phyloP scores from a whole-genome alignment of 257 asterid genomes.

The Solanum ahanhuiri region DNA sequence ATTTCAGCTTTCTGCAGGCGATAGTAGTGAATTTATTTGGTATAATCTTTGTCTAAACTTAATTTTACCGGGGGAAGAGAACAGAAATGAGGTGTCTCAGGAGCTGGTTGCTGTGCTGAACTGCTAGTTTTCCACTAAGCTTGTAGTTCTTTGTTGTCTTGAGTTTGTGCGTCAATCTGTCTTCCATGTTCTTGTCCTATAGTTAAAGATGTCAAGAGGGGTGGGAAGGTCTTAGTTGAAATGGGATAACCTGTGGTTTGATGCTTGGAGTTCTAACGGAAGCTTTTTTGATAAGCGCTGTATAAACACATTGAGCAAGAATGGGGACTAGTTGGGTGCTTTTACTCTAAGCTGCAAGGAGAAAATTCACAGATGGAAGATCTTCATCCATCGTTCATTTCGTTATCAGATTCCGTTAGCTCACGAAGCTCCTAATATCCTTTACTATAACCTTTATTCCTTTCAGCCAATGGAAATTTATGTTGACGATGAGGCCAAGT shows the following conservation, averaged over 20 bases:
- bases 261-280: background rate
- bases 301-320: slow-evolving; percentile 9
- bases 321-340: slow-evolving; percentile 17
- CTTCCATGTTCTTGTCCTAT: background rate
- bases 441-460: slow-evolving; percentile 75
- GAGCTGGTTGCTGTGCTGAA: background rate
- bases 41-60: background rate
- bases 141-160: background rate
- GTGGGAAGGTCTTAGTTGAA: background rate
- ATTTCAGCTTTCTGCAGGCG: slow-evolving; percentile 40
- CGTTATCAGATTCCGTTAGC: slow-evolving; percentile 54
- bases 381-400: slow-evolving; percentile 47
- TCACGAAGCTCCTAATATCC: slow-evolving; percentile 74
- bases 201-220: background rate
- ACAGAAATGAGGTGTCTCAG: background rate
- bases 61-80: background rate
- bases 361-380: slow-evolving; percentile 41
- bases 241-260: background rate
- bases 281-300: slow-evolving; percentile 1
- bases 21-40: slow-evolving; percentile 11
- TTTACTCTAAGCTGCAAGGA: slow-evolving; percentile 30
- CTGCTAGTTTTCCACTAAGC: slow-evolving; percentile 1
- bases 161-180: background rate
- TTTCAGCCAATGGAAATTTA: slow-evolving; percentile 99
- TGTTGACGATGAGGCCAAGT: slow-evolving; percentile 95